Evolutionary conservation across 257 asterid genomes (phyloP).

Genomic region (Ballota nigra): DNA sequence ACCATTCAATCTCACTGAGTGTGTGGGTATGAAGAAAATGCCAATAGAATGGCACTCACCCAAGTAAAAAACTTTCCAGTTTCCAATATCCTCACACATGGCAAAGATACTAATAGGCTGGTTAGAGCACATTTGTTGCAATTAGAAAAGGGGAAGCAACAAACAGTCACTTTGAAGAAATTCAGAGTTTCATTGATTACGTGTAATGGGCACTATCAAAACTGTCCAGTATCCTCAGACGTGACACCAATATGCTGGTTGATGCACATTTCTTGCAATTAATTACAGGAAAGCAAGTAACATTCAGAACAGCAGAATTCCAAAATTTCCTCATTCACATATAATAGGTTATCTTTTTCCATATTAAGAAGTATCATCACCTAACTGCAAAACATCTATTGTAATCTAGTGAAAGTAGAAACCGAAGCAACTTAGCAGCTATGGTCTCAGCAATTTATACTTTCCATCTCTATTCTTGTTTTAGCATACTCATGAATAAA

Average conservation of each 20-base stretch:
- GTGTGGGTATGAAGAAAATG: not conserved
- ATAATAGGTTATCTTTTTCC: not conserved
- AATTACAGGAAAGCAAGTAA: not conserved
- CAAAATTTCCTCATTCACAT: not conserved
- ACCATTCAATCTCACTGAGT: conserved; percentile 2
- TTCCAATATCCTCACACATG: not conserved
- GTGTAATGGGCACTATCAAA: not conserved
- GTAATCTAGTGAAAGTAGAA: not conserved
- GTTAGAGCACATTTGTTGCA: conserved; percentile 2
- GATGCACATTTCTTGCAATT: conserved; percentile 5
- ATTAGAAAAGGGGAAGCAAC: not conserved
- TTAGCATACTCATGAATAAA: conserved; percentile 7
- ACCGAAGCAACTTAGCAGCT: not conserved
- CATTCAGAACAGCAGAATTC: not conserved
- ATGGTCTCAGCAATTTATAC: not conserved
- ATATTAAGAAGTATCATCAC: not conserved
- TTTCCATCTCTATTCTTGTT: not conserved
- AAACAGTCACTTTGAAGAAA: not conserved
- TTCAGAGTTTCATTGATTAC: not conserved
- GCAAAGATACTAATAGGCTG: not conserved
- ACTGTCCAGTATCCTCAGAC: not conserved
- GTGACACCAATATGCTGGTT: not conserved
- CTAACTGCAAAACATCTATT: not conserved
- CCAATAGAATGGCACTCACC: not conserved
- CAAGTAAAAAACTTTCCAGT: not conserved